A percentile compares a stretch with the other conserved stretches of the same genome.
These are phyloP conservation scores for Parathielavia appendiculata DNA, from an alignment of 495 filamentous ascomycete species.

Conservation along the genomic window DNA sequence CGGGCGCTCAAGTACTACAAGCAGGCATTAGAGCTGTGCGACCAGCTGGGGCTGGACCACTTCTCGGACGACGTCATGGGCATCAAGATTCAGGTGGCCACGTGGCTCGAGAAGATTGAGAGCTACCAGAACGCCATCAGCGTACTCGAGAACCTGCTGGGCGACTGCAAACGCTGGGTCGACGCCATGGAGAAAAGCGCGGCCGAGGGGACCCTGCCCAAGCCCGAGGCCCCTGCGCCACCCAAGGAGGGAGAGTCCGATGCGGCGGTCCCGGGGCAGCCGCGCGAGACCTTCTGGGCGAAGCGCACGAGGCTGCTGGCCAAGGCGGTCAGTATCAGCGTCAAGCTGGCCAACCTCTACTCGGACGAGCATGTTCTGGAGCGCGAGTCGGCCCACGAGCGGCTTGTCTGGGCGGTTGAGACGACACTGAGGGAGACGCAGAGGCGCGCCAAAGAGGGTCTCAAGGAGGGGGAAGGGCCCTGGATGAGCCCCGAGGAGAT, in stretches of 20 bases:
- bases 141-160: slow-evolving; percentile 63
- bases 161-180: slow-evolving; percentile 58
- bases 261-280: slow-evolving; percentile 1
- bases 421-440: slow-evolving; percentile 67
- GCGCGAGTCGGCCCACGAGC: slow-evolving; percentile 62
- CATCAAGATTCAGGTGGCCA: slow-evolving; percentile 74
- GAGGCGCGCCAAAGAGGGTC: slow-evolving; percentile 57
- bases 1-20: slow-evolving; percentile 76
- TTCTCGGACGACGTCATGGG: slow-evolving; percentile 87
- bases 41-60: slow-evolving; percentile 71
- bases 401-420: slow-evolving; percentile 77
- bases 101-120: slow-evolving; percentile 69
- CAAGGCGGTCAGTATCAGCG: slow-evolving; percentile 65
- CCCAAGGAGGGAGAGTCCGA: slow-evolving; percentile 20
- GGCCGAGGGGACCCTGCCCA: slow-evolving; percentile 44
- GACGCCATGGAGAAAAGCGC: slow-evolving; percentile 52
- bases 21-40: slow-evolving; percentile 63
- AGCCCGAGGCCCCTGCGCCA: slow-evolving; percentile 16
- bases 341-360: slow-evolving; percentile 81
- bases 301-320: slow-evolving; percentile 65
- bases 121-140: slow-evolving; percentile 60
- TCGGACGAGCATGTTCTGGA: slow-evolving; percentile 54
- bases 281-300: slow-evolving; percentile 47
- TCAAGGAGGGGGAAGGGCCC: slow-evolving; percentile 58
- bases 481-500: slow-evolving; percentile 72